Evolutionary conservation across 2,329 filamentous ascomycete genomes (phyloP).

Genomic region (Colletotrichum musicola): DNA sequence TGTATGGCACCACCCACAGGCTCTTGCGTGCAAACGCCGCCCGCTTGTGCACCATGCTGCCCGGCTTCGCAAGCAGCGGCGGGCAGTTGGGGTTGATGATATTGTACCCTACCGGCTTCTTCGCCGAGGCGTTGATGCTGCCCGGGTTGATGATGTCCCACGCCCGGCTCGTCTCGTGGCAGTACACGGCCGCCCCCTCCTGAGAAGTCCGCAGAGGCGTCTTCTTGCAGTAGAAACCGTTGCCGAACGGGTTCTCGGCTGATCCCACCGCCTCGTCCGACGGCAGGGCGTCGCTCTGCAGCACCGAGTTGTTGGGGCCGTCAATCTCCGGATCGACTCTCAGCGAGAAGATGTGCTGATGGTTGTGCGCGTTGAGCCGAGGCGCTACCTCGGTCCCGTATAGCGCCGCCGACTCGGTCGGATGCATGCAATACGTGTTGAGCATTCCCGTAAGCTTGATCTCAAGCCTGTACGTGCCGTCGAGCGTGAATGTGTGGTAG

Average conservation of each 20-base stretch:
- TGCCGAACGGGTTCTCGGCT: slow-evolving; percentile 78
- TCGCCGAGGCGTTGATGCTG: slow-evolving; percentile 61
- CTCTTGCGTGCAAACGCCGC: slow-evolving; percentile 24
- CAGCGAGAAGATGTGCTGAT: slow-evolving; percentile 70
- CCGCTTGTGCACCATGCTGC: slow-evolving; percentile 27
- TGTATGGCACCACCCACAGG: slow-evolving; percentile 17
- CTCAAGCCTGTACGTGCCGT: slow-evolving; percentile 75
- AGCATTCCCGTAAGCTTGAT: slow-evolving; percentile 68
- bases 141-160: slow-evolving; percentile 61
- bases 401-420: slow-evolving; percentile 48
- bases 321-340: slow-evolving; percentile 24
- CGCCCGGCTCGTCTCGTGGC: slow-evolving; percentile 30
- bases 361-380: slow-evolving; percentile 67
- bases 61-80: slow-evolving; percentile 21
- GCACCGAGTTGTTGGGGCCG: slow-evolving; percentile 73
- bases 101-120: slow-evolving; percentile 47
- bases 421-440: slow-evolving; percentile 56
- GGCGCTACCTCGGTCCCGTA: slow-evolving; percentile 65
- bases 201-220: slow-evolving; percentile 43
- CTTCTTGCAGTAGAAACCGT: slow-evolving; percentile 70
- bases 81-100: slow-evolving; percentile 30
- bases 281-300: slow-evolving; percentile 76
- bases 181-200: slow-evolving; percentile 41
- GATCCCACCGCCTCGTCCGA: slow-evolving; percentile 74
- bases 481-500: slow-evolving; percentile 53